Base-by-base conservation (phyloP, 768 basidiomycete genomes). In the Cystofilobasidium capitatum region DNA sequence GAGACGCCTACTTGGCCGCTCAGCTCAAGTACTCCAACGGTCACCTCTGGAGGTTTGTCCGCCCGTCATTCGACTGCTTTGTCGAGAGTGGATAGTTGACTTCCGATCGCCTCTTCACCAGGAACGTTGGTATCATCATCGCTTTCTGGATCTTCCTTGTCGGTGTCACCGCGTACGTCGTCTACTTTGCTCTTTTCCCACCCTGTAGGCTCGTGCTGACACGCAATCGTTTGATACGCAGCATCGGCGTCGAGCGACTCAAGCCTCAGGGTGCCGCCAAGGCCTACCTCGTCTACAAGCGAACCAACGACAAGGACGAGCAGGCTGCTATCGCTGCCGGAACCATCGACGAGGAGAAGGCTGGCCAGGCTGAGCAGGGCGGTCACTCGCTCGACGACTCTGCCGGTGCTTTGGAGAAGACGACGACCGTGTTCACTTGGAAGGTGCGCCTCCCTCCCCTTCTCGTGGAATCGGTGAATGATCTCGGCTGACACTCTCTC, bases 341-440 rank as follows among this genome's bases (percentile, higher is more conserved):
- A 55, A 16, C 51, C 12, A 16, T 22, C 40, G 66, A 68, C 47
- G 66, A 68, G 61, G 66, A 68, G 44, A 37, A 61, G 42, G 61
- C 57, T 35, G 79, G 84, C 47, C 81, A 88, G 16, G 91, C 85
- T 80, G 86, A 85, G 76, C 85, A 83, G 67, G 69, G 74, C 79
- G 71, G 78, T 75, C 78, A 71, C 79, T 78, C 61, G 79, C 77
- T 74, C 76, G 55, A 80, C 79, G 71, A 74, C 71, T 75, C 77
- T 64, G 69, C 73, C 40, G 74, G 77, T 65, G 59, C 37, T 58
- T 29, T 80, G 39, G 72, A 77, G 69, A 76, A 77, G 39, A 72
- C 75, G 13, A 73, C 74, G 22, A 75, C 79, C 71, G 81, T 85
- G 7, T 92, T 96, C 77, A 88, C 91, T 0, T 96, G 89, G 88